Base-by-base conservation (phyloP, 2,329 filamentous ascomycete genomes). In the Pseudogymnoascus sp. region DNA sequence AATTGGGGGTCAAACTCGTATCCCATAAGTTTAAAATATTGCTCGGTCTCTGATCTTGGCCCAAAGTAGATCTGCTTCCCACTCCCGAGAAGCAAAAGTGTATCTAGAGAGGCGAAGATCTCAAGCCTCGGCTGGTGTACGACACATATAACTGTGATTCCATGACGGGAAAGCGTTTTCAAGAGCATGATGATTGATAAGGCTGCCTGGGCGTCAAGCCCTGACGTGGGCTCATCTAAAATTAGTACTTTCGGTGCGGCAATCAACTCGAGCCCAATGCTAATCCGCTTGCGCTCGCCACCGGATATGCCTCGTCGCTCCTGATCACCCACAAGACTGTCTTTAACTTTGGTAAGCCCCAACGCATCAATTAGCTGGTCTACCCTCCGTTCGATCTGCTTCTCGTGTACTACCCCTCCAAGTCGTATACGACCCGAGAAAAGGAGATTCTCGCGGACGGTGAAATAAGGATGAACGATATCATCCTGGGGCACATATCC, bases 401-500 rank as follows among this genome's bases (percentile, higher is more conserved):
- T n/a, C n/a, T n/a, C n/a, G n/a, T n/a, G n/a, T n/a, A n/a, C n/a
- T n/a, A n/a, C n/a, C n/a, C n/a, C n/a, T n/a, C n/a, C n/a, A n/a
- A n/a, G n/a, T 82, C 81, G 77, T 35, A 84, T 76, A 12, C 78
- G 76, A 14, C 82, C 84, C 0, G 82, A 84, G 65, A 86, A 82
- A 4, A 84, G 72, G 42, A 87, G 84, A 63, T 86, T 86, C 69
- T 87, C 84, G 60, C 79, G 78, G 4, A 86, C 83, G 0, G 83
- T 86, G 52, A 86, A 71, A 68, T 86, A 82, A 0, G 82, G 80
- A 8, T 85, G 75, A 2, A 86, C 78, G 25, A 86, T 78, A 68
- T 86, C 84, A 64, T 86, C 82, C 67, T 86, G 83, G 1, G 84
- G 83, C 2, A 86, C 83, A 64, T 84, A 85, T 22, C 83, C 83